phyloP scores from a whole-genome alignment of 225 moss, liverwort and hornwort genomes.

The Bryoerythrophyllum caledonicum region DNA sequence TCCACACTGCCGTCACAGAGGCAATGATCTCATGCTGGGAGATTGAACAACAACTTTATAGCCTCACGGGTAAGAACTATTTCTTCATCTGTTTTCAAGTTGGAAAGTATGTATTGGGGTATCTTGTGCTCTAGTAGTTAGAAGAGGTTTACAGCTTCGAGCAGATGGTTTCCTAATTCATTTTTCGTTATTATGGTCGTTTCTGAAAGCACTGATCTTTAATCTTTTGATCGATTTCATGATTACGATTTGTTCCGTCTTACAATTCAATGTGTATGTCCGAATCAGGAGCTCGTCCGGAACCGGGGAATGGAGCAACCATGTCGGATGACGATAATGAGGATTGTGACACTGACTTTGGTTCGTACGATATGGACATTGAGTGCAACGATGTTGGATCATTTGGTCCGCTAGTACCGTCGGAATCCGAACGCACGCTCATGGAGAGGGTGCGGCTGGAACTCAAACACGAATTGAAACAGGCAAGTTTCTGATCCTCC shows the following conservation, averaged over 20 bases:
- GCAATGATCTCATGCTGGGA: constrained; percentile 72
- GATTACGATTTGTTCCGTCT: neutral
- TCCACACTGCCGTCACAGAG: constrained; percentile 60
- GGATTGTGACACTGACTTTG: constrained; percentile 50
- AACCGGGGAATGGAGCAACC: constrained; percentile 45
- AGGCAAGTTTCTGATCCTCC: constrained; percentile 31
- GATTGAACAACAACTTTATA: constrained; percentile 55
- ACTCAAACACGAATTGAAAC: constrained; percentile 58
- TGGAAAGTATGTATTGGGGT: neutral
- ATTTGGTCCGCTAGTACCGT: constrained; percentile 56
- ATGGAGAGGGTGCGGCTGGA: constrained; percentile 71
- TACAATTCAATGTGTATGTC: neutral
- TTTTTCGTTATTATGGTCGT: neutral
- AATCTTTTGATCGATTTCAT: neutral
- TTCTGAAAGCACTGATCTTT: neutral
- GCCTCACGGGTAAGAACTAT: constrained; percentile 51
- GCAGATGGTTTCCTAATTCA: no score
- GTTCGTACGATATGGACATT: constrained; percentile 31
- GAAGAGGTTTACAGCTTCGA: no score
- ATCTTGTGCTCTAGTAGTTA: no score
- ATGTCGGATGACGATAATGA: constrained; percentile 70
- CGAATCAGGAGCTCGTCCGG: constrained; percentile 42
- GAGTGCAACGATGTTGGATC: constrained; percentile 49
- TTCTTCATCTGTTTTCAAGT: neutral
- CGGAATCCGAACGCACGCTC: constrained; percentile 60